A percentile compares a stretch with the other conserved stretches of the same genome.
Conservation (phyloP, 352 stramenopile genomes). For the Phytophthora brassicae region DNA sequence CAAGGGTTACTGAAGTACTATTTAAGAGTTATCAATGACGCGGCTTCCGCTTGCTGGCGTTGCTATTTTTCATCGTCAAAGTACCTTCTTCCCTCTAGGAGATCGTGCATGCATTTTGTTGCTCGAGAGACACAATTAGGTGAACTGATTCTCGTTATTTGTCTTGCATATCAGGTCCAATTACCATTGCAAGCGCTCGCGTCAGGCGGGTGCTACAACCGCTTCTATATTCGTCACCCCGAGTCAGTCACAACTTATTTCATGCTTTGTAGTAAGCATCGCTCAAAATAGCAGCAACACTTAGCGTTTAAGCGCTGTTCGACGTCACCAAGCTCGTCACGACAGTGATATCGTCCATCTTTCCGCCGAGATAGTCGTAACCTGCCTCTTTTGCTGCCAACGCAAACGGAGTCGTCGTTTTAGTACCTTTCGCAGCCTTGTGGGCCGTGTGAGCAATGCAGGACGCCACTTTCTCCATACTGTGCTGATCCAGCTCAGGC, state of each 20-base stretch:
- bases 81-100: background rate
- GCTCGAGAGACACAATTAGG: too few species aligned
- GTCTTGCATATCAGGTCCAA: background rate
- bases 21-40: too few species aligned
- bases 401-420: conserved; percentile 78
- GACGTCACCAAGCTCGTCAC: conserved; percentile 72
- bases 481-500: conserved; percentile 49
- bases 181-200: background rate
- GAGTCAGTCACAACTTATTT: background rate
- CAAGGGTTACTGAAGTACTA: too few species aligned
- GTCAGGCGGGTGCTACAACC: conserved; percentile 11
- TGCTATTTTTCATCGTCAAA: too few species aligned
- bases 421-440: conserved; percentile 71
- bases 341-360: conserved; percentile 92
- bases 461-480: conserved; percentile 79
- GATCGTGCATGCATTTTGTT: background rate
- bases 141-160: background rate
- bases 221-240: conserved; percentile 16
- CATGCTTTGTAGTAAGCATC: conserved; percentile 6
- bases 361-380: conserved; percentile 83
- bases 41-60: too few species aligned
- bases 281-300: too few species aligned
- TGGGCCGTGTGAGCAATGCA: conserved; percentile 82
- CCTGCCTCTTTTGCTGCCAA: conserved; percentile 66
- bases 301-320: conserved; percentile 6